Percentiles rank a stretch among this genome's conserved stretches.
Conservation (phyloP, 306 rosid species). For the Quercus glauca region DNA sequence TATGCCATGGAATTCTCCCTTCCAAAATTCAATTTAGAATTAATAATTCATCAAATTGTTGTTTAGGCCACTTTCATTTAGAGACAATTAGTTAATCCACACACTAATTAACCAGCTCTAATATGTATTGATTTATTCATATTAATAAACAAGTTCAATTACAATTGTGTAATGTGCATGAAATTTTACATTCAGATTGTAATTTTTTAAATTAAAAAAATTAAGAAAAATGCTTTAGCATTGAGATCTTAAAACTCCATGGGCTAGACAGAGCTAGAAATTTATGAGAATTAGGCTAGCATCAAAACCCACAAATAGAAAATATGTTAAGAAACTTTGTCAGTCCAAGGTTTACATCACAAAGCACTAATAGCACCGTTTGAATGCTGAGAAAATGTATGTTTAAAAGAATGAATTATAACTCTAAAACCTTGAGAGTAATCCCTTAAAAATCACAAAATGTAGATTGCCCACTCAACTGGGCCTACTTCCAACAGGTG, state of each 20-base stretch:
- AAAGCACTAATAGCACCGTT: background rate
- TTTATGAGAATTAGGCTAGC: background rate
- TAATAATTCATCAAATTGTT: background rate
- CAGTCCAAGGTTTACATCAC: background rate
- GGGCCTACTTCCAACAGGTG: constrained; percentile 5
- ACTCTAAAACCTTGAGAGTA: background rate
- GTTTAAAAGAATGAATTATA: background rate
- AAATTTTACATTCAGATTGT: background rate
- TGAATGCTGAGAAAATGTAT: constrained; percentile 3
- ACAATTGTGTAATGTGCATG: background rate
- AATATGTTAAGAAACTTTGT: constrained; percentile 5
- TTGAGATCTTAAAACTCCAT: background rate
- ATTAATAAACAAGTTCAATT: background rate
- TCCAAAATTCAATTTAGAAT: background rate
- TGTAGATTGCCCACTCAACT: constrained; percentile 15
- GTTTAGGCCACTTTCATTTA: background rate
- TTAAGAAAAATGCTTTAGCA: background rate
- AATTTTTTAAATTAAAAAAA: background rate
- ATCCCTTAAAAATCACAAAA: background rate
- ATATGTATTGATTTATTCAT: background rate
- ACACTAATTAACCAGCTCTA: background rate
- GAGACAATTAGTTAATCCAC: background rate
- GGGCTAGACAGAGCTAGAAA: background rate
- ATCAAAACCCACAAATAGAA: background rate
- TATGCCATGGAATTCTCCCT: background rate